These are phyloP conservation scores for Agaricus sinodeliciosus DNA, from an alignment of 768 basidiomycete genomes.

Conservation along the genomic window DNA sequence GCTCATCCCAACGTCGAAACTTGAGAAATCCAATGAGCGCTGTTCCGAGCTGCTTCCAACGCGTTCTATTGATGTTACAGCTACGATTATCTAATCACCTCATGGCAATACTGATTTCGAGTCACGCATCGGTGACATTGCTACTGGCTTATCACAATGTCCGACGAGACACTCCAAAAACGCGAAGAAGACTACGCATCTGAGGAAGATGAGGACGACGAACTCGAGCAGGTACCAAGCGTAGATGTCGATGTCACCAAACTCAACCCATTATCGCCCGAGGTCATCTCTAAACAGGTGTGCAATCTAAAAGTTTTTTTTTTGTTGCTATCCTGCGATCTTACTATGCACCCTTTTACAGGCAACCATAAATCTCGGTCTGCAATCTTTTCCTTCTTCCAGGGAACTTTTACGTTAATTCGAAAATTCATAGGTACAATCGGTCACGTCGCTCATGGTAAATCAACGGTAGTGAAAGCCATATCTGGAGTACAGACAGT, in stretches of 20 bases:
- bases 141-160: slow-evolving; percentile 34
- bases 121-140: neutral
- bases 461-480: slow-evolving; percentile 95
- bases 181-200: slow-evolving; percentile 64
- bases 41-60: too few species aligned
- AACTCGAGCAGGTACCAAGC: slow-evolving; percentile 46
- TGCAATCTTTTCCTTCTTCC: neutral
- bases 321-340: neutral
- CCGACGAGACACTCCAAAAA: slow-evolving; percentile 65
- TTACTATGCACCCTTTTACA: slow-evolving; percentile 23
- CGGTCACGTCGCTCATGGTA: slow-evolving; percentile 97
- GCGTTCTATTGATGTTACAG: neutral
- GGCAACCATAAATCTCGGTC: slow-evolving; percentile 95
- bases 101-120: slow-evolving; percentile 8
- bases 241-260: slow-evolving; percentile 77
- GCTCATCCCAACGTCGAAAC: too few species aligned
- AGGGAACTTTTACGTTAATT: neutral
- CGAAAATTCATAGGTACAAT: slow-evolving; percentile 69
- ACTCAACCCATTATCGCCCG: slow-evolving; percentile 82
- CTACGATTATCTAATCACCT: slow-evolving; percentile 10
- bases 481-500: slow-evolving; percentile 99
- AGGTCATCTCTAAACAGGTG: slow-evolving; percentile 90
- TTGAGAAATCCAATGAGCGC: too few species aligned
- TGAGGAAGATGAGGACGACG: slow-evolving; percentile 58
- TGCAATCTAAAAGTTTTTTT: slow-evolving; percentile 16